These are phyloP conservation scores for Brassica carinata DNA, from an alignment of 345 rosid genomes.

Conservation along the genomic window DNA sequence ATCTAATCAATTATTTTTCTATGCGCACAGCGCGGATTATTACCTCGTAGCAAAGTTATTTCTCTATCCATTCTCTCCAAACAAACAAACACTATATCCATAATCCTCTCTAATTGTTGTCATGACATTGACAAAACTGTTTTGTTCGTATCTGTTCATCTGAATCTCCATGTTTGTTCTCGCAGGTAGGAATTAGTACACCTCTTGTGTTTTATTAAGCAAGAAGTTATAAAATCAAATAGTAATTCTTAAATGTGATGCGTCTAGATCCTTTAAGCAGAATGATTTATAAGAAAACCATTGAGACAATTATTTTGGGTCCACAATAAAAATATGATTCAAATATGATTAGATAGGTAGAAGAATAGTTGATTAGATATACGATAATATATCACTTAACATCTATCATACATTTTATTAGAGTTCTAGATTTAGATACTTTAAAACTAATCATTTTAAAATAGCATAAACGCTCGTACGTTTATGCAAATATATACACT, in stretches of 20 bases:
- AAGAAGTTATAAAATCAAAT: background rate
- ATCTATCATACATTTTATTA: background rate
- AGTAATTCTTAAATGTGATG: background rate
- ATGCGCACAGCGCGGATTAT: no score
- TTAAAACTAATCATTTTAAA: background rate
- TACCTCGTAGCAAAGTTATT: no score
- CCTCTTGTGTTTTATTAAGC: background rate
- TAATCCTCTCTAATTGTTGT: background rate
- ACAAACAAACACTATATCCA: background rate
- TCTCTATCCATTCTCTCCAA: background rate
- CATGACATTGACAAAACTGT: slow-evolving; percentile 20
- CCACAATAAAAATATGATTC: background rate
- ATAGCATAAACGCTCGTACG: background rate
- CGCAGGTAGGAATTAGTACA: slow-evolving; percentile 2
- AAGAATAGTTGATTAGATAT: background rate
- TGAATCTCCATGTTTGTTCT: slow-evolving; percentile 17
- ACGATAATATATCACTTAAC: background rate
- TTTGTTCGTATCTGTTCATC: slow-evolving; percentile 6
- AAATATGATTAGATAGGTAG: background rate
- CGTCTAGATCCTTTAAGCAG: background rate
- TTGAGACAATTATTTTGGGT: background rate
- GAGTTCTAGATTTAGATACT: background rate
- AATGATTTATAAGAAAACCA: background rate
- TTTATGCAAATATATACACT: background rate
- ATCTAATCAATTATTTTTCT: no score